A percentile compares a stretch with the other conserved stretches of the same genome.
Conservation (phyloP, 345 rosid species). For the Aethionema arabicum region DNA sequence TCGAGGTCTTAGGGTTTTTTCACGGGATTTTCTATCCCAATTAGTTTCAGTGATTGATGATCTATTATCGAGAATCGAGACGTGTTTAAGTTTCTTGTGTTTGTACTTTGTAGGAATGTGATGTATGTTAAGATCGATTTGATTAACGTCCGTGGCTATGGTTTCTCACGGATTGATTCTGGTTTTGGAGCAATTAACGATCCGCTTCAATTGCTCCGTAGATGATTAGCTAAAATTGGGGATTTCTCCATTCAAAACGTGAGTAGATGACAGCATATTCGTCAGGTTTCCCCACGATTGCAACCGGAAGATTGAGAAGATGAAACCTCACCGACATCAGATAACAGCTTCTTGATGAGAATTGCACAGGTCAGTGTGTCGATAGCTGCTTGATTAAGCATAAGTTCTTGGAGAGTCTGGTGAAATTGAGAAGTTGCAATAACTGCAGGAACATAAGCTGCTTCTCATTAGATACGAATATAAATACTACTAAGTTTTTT, state of each 20-base stretch:
- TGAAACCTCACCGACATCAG: slow-evolving; percentile 34
- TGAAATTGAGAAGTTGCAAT: slow-evolving; percentile 23
- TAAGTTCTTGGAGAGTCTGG: slow-evolving; percentile 12
- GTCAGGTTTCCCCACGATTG: slow-evolving; percentile 37
- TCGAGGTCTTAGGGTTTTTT: background rate
- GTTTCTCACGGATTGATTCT: background rate
- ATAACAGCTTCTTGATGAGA: slow-evolving; percentile 52
- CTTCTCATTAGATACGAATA: slow-evolving; percentile 18
- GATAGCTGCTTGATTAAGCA: slow-evolving; percentile 38
- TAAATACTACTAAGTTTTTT: slow-evolving; percentile 12
- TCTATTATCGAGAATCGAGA: background rate
- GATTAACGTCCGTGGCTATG: background rate
- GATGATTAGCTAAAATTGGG: slow-evolving; percentile 29
- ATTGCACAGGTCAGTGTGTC: slow-evolving; percentile 24
- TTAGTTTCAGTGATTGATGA: background rate
- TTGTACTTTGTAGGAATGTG: background rate
- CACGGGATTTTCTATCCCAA: background rate
- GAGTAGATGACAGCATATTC: slow-evolving; percentile 39
- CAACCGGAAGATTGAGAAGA: slow-evolving; percentile 7
- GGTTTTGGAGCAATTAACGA: slow-evolving; percentile 19
- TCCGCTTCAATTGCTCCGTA: slow-evolving; percentile 40
- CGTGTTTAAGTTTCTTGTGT: background rate
- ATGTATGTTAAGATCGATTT: background rate
- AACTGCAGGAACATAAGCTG: slow-evolving; percentile 36
- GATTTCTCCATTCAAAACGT: slow-evolving; percentile 45